These are phyloP conservation scores for Penicillium malachiteum DNA, from an alignment of 495 filamentous ascomycete species.

Conservation along the genomic window DNA sequence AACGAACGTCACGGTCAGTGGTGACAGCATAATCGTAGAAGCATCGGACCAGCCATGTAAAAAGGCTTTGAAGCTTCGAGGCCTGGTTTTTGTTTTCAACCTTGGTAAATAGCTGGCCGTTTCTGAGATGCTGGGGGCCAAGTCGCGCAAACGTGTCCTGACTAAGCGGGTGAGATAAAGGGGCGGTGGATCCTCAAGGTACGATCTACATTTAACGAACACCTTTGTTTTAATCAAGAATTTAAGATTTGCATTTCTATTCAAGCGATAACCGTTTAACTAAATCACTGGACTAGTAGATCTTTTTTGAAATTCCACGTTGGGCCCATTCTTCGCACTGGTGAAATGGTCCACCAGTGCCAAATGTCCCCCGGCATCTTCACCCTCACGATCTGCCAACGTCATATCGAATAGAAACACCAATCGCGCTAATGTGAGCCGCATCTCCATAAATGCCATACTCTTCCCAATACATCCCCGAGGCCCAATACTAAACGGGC, in stretches of 20 bases:
- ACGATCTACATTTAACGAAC: no score
- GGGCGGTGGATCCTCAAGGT: not conserved
- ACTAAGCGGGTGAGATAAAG: constrained; percentile 1
- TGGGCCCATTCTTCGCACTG: constrained; percentile 44
- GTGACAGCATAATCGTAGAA: constrained; percentile 36
- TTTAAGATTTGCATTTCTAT: not conserved
- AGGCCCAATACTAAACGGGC: constrained; percentile 57
- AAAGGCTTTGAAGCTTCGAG: not conserved
- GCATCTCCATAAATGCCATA: constrained; percentile 57
- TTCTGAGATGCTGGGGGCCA: constrained; percentile 13
- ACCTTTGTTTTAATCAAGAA: not conserved
- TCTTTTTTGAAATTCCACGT: constrained; percentile 36
- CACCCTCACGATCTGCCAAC: constrained; percentile 38
- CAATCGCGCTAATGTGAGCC: constrained; percentile 49
- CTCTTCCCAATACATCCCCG: constrained; percentile 58
- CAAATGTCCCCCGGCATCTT: constrained; percentile 42
- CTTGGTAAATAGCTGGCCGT: not conserved
- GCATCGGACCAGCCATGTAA: constrained; percentile 1
- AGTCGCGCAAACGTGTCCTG: constrained; percentile 37
- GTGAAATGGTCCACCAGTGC: constrained; percentile 50
- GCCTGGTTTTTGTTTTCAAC: not conserved
- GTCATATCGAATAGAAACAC: constrained; percentile 49
- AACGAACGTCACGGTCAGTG: constrained; percentile 64
- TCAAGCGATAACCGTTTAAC: not conserved
- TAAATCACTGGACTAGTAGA: not conserved